A percentile compares a stretch with the other conserved stretches of the same genome.
These are phyloP conservation scores for Rhododendron simsii DNA, from an alignment of 148 eudicot genomes.

Conservation along the genomic window DNA sequence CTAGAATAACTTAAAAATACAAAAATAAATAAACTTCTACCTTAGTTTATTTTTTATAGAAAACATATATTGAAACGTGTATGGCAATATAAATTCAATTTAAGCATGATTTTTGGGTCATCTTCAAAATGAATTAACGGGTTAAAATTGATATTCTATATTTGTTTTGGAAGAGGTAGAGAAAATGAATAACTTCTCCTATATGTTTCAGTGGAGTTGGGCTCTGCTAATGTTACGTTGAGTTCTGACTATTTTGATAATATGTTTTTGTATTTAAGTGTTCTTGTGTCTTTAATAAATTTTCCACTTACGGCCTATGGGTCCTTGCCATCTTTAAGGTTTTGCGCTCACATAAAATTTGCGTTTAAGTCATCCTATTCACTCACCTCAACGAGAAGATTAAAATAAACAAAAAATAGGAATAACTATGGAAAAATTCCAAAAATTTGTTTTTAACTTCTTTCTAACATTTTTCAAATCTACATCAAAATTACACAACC, in stretches of 20 bases:
- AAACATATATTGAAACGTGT: not conserved
- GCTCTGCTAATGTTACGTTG: not conserved
- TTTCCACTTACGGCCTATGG: not conserved
- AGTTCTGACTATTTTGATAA: not conserved
- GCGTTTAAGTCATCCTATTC: not conserved
- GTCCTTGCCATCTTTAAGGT: not conserved
- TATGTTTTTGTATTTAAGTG: not conserved
- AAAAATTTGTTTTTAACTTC: not conserved
- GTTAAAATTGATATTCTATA: too few species aligned
- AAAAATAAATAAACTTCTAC: too few species aligned
- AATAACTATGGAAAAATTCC: too few species aligned
- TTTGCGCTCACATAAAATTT: not conserved
- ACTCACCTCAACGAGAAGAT: not conserved
- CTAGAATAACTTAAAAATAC: not conserved
- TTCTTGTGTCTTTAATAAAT: not conserved
- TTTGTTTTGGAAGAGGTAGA: not conserved
- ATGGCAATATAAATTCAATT: not conserved
- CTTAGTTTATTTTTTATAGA: not conserved
- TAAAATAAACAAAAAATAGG: not conserved
- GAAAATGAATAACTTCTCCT: not conserved
- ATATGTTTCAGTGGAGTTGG: not conserved
- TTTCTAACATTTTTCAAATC: too few species aligned
- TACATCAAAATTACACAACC: too few species aligned
- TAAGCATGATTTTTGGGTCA: not conserved
- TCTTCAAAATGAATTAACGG: not conserved